Percentiles rank a stretch among this genome's conserved stretches.
Conservation (phyloP, 1,284 basidiomycete species). For the Cryptococcus deneoformans region DNA sequence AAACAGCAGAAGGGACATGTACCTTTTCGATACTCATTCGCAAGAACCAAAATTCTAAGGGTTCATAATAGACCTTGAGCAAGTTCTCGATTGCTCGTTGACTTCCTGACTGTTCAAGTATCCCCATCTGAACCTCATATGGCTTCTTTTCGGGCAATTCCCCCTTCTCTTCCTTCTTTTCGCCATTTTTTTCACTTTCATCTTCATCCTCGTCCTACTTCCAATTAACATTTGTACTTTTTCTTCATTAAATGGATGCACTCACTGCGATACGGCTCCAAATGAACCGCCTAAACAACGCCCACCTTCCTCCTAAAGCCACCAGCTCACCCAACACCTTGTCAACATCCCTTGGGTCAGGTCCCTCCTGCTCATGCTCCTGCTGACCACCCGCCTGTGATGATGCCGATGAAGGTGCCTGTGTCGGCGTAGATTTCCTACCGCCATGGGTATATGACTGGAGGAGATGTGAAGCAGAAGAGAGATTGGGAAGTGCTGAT, state of each 20-base stretch:
- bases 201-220: slow-evolving; percentile 15
- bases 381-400: background rate
- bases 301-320: slow-evolving; percentile 88
- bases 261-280: slow-evolving; percentile 63
- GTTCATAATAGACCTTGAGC: slow-evolving; percentile 72
- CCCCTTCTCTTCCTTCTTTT: slow-evolving; percentile 17
- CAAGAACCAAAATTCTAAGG: slow-evolving; percentile 89
- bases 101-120: slow-evolving; percentile 50
- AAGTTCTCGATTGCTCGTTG: slow-evolving; percentile 65
- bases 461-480: slow-evolving; percentile 42
- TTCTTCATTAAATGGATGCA: slow-evolving; percentile 1
- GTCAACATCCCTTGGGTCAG: slow-evolving; percentile 89
- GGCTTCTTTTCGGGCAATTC: slow-evolving; percentile 14
- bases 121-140: slow-evolving; percentile 48
- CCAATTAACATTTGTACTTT: background rate
- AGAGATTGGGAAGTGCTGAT: slow-evolving; percentile 48
- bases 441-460: slow-evolving; percentile 44
- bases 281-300: slow-evolving; percentile 84
- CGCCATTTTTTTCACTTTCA: slow-evolving; percentile 22
- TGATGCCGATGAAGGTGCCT: slow-evolving; percentile 22
- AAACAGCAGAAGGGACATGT: background rate
- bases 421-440: slow-evolving; percentile 32
- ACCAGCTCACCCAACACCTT: slow-evolving; percentile 80
- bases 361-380: slow-evolving; percentile 60
- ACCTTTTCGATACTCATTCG: slow-evolving; percentile 87